Evolutionary conservation across 2,329 filamentous ascomycete genomes (phyloP), one percentile per base, ranked within the genome.

Genomic region (Blastomyces silverae): DNA sequence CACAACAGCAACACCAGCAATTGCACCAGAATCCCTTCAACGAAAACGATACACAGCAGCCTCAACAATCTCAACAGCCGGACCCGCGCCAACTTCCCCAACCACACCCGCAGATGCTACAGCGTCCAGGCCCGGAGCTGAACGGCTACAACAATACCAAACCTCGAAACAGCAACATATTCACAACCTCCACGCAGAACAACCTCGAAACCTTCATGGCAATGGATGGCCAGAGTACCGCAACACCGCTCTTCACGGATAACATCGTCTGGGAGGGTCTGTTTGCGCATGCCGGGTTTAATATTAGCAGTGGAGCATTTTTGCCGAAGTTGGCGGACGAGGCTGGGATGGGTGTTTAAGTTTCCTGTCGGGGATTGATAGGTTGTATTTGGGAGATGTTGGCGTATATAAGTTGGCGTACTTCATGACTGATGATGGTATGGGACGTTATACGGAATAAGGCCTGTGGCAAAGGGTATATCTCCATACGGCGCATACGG

Each of bases 211-310:
- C 46, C 11, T 61, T 53, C n/a, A 42, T 42, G 44, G 34, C 28
- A 6, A 39, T 37, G 55, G 63, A 64, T 42, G 34, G 56, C 13
- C 34, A 34, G 22, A 62, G 44, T 42, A 63, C 64, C 48, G 28
- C 67, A 2, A 65, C 67, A 60, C 66, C 61, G 11, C 63, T 66
- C 2, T 69, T 70, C 52, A 66, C 66, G 15, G 65, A 69, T 53
- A 67, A 67, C 31, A 59, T 56, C 39, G 64, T 66, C 15, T 70
- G 69, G 69, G 67, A 69, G 22, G 62, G 66, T 61, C 57, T 70
- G 31, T 70, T 70, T 64, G 68, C 69, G 2, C 65, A 68, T 62
- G 68, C 68, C 20, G 69, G 69, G n/a, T 70, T 70, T 62, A 70
- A 69, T 48, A 69, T 70, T n/a, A 67, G 48, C 52, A 67, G 62